Evolutionary conservation across 2,329 filamentous ascomycete genomes (phyloP), one percentile per base, ranked within the genome.

Genomic region (Arthroderma uncinatum): DNA sequence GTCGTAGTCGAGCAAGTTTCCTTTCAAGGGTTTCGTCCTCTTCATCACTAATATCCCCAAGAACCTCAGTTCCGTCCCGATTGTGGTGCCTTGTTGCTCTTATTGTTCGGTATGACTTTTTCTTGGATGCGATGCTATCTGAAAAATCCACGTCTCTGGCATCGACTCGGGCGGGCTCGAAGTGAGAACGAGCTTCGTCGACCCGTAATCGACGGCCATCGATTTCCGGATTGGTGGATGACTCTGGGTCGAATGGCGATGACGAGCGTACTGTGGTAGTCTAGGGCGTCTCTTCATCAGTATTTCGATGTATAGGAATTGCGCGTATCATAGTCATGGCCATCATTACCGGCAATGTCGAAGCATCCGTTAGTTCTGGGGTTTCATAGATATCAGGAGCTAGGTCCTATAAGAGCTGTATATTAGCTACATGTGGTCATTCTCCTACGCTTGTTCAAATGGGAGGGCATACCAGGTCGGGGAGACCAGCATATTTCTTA

Each of bases 351-450:
- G 85, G 87, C 58, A 90, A 76, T 52, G 90, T 95, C 21, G 90
- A 95, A 62, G 83, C 87, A 71, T 95, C 91, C 68, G 87, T 92
- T 63, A 96, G 77, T 57, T 95, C 91, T 63, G 92, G 91, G 14
- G 93, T 97, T 74, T 97, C 92, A 77, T 96, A 97, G 66, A 95
- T 89, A 68, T 97, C 93, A 63, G 91, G 91, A 28, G 91, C 90
- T 56, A 86, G 87, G 74, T 96, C 91, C 87, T 94, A 37, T 55
- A 23, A 21, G 19, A 25, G 36, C 50, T 58, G 23, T 5, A 9
- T 34, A 53, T 62, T 61, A 62, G 59, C 47, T 9, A 28, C n/a
- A 5, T 2, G 33, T 14, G 16, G 19, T 53, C 40, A 34, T 47
- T 56, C 30, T 55, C 40, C 56, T 50, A 53, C 54, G 55, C 14